Evolutionary conservation across 2,329 filamentous ascomycete genomes (phyloP), one percentile per base, ranked within the genome.

Genomic region (Pyrenophora teres): DNA sequence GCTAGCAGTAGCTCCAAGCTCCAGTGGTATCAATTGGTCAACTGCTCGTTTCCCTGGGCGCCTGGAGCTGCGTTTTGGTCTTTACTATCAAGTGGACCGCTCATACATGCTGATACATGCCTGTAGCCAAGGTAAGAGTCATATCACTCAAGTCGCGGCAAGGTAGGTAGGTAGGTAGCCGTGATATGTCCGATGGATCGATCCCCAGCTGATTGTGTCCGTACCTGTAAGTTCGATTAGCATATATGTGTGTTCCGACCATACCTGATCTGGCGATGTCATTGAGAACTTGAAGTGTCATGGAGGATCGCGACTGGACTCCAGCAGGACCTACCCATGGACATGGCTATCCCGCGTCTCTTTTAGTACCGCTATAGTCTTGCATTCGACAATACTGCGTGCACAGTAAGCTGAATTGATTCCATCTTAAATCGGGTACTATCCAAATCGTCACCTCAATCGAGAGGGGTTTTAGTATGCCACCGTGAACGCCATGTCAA

Each of bases 91-190:
- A 18, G 35, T 19, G 19, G 18, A 8, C 35, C 16, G 12, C 16
- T 18, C 16, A 18, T 16, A 3, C 33, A 9, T 36, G 15, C 15
- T 12, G 18, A 7, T 3, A 30, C 5, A 6, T 25, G 5, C 25
- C 1, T 2, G 8, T 25, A 27, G 25, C 25, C 25, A 27, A 27
- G 25, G 25, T 27, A 27, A 27, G 9, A 6, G 25, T 27, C 25
- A 27, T 27, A 10, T 13, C 10, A 30, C 9, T 30, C 27, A 30
- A 30, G 27, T 30, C 27, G 27, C 27, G 33, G 48, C 40, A 4
- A 42, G 51, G 52, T 43, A 52, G 49, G 36, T 51, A 37, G 36
- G 51, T 50, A 54, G 38, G 46, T 50, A 42, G 45, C 37, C 45
- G 38, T 50, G 2, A 45, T 25, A n/a, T 33, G 3, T 32, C 13